Conservation (phyloP, 805 yeast species). For the Vanderwaltozyma verrucispora region DNA sequence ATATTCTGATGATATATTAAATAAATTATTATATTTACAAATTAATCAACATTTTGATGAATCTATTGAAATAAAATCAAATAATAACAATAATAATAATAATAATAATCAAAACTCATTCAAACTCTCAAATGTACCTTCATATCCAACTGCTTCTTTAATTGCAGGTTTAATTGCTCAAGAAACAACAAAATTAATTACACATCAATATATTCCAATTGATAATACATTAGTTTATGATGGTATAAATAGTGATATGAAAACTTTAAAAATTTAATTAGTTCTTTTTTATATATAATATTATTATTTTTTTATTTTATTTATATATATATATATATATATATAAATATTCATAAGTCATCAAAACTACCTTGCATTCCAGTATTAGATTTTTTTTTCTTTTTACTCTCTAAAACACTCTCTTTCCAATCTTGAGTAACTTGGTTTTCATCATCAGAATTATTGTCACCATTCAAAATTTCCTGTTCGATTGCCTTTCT, state of each 20-base stretch:
- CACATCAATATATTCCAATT: constrained; percentile 73
- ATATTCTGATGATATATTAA: background rate
- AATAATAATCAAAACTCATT: constrained; percentile 24
- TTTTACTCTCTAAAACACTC: constrained; percentile 54
- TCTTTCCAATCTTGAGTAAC: constrained; percentile 81
- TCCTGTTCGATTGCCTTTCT: constrained; percentile 52
- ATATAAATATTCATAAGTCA: constrained; percentile 31
- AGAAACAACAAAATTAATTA: constrained; percentile 65
- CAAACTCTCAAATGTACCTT: too few relatives aligned
- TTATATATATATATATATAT: too few relatives aligned
- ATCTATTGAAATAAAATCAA: too few relatives aligned
- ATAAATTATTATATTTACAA: constrained; percentile 19
- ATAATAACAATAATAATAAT: too few relatives aligned
- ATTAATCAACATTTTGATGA: background rate
- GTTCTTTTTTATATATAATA: background rate
- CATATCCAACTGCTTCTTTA: constrained; percentile 17
- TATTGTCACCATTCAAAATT: constrained; percentile 33
- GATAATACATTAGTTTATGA: constrained; percentile 64
- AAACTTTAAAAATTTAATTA: constrained; percentile 29
- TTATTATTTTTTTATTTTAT: too few relatives aligned
- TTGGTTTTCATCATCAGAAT: constrained; percentile 33
- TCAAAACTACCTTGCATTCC: constrained; percentile 53
- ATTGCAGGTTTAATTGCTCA: constrained; percentile 84
- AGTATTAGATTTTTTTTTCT: constrained; percentile 34
- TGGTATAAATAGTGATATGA: constrained; percentile 49